Conservation (phyloP, 257 asterid genomes). For the Solanum okadae region DNA sequence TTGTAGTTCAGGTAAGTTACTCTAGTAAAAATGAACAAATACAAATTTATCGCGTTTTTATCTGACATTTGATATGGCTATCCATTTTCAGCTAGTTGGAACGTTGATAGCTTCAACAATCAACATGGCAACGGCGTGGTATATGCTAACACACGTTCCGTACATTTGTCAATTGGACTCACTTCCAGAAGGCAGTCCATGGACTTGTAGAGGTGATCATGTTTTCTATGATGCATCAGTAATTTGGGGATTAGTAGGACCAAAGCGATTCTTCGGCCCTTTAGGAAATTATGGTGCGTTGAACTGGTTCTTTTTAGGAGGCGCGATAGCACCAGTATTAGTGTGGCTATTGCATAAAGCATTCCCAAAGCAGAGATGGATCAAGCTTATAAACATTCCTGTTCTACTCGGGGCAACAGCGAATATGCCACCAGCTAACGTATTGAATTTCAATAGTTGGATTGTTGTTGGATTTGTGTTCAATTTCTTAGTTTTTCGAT, state of each 20-base stretch:
- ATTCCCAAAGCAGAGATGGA: conserved; percentile 53
- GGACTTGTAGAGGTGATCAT: conserved; percentile 57
- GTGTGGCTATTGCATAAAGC: conserved; percentile 40
- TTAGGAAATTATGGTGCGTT: conserved; percentile 45
- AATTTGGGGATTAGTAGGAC: conserved; percentile 73
- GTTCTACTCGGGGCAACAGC: conserved; percentile 53
- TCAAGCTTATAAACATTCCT: conserved; percentile 50
- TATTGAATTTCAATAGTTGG: conserved; percentile 67
- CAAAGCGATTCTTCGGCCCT: conserved; percentile 44
- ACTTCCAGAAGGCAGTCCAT: conserved; percentile 52
- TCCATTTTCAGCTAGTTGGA: conserved; percentile 34
- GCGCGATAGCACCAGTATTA: conserved; percentile 36
- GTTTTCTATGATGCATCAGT: conserved; percentile 73
- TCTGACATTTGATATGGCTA: background rate
- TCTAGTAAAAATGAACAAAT: background rate
- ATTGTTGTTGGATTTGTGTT: conserved; percentile 34
- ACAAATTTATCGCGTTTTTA: background rate
- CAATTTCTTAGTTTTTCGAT: conserved; percentile 39
- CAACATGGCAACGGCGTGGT: conserved; percentile 55
- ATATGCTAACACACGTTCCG: conserved; percentile 25
- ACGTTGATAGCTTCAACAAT: conserved; percentile 55
- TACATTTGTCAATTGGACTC: conserved; percentile 42
- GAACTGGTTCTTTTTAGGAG: conserved; percentile 57
- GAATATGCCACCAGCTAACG: conserved; percentile 51
- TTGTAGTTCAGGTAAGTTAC: conserved; percentile 53